A percentile compares a stretch with the other conserved stretches of the same genome.
Evolutionary conservation across 1,284 basidiomycete species (phyloP).

Genomic region (Trichosporon inkin): DNA sequence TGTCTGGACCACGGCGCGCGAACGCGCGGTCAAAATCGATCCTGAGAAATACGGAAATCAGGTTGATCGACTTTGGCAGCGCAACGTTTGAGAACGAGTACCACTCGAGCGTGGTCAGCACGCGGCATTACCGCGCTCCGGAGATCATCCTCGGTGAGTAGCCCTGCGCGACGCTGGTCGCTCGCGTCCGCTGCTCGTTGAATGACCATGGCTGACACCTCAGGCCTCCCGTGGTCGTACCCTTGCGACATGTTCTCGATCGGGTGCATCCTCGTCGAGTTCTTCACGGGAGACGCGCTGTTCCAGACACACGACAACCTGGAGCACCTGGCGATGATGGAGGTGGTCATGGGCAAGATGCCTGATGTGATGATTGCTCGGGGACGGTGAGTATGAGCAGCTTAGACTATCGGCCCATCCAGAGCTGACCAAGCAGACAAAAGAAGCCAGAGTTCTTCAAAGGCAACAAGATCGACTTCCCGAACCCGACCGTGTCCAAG

Average conservation of each 20-base stretch:
- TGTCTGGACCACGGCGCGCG: slow-evolving; percentile 33
- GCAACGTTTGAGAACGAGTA: slow-evolving; percentile 98
- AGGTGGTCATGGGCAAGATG: slow-evolving; percentile 96
- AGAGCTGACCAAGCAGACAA: slow-evolving; percentile 53
- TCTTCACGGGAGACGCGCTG: slow-evolving; percentile 93
- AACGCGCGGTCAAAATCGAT: slow-evolving; percentile 49
- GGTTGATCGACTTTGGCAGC: slow-evolving; percentile 94
- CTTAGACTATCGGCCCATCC: too few relatives aligned
- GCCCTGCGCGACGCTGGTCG: not conserved
- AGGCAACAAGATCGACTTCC: slow-evolving; percentile 81
- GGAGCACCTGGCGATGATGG: slow-evolving; percentile 99
- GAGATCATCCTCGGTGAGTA: slow-evolving; percentile 92
- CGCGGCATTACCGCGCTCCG: slow-evolving; percentile 96
- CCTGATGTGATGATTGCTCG: slow-evolving; percentile 66
- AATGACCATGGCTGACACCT: not conserved
- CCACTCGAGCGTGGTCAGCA: slow-evolving; percentile 95
- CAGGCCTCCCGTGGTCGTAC: slow-evolving; percentile 95
- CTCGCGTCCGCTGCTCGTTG: too few relatives aligned
- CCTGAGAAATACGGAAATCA: slow-evolving; percentile 83
- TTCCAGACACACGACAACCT: slow-evolving; percentile 99
- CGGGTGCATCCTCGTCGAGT: slow-evolving; percentile 98
- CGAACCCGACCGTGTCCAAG: slow-evolving; percentile 76
- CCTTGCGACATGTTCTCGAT: slow-evolving; percentile 98
- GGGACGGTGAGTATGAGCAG: slow-evolving; percentile 50
- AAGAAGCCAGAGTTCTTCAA: slow-evolving; percentile 86